phyloP scores from a whole-genome alignment of 805 yeast species.

The Ogataea siamensis region DNA sequence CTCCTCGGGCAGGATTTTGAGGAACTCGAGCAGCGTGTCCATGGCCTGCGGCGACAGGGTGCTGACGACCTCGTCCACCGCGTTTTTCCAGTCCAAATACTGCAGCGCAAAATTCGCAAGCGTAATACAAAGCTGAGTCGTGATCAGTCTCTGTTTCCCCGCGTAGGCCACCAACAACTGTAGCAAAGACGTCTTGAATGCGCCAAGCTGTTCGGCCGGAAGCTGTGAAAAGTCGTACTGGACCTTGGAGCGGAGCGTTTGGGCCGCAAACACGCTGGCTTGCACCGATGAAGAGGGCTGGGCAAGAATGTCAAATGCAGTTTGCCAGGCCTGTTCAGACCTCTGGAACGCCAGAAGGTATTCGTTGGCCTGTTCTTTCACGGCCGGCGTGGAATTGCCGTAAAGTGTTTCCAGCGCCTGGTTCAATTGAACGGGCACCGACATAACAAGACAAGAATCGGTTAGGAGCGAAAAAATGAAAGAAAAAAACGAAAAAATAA shows the following conservation, averaged over 20 bases:
- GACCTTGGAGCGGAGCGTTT: constrained; percentile 81
- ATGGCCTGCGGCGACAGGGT: constrained; percentile 43
- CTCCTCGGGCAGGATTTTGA: constrained; percentile 90
- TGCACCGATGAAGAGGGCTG: constrained; percentile 40
- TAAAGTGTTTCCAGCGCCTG: constrained; percentile 48
- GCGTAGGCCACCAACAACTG: constrained; percentile 51
- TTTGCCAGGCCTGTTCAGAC: constrained; percentile 76
- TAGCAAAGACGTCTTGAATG: constrained; percentile 68
- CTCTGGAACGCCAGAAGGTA: constrained; percentile 82
- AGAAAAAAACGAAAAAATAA: neutral
- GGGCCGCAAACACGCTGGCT: constrained; percentile 81
- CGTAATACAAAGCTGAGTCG: constrained; percentile 80
- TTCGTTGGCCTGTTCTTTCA: constrained; percentile 46
- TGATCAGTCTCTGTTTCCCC: constrained; percentile 52
- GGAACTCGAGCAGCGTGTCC: constrained; percentile 65
- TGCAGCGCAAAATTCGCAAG: constrained; percentile 82
- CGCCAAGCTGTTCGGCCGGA: constrained; percentile 52
- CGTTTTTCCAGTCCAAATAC: constrained; percentile 65
- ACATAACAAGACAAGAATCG: constrained; percentile 5
- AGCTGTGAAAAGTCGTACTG: constrained; percentile 83
- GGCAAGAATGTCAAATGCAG: constrained; percentile 55
- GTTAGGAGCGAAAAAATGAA: constrained; percentile 6
- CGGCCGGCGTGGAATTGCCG: constrained; percentile 32
- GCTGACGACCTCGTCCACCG: constrained; percentile 64
- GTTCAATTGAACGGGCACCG: constrained; percentile 31